Evolutionary conservation across 2,329 filamentous ascomycete species (phyloP), one percentile per base, ranked within the genome.

Genomic region (Exophiala lecanii-corni): DNA sequence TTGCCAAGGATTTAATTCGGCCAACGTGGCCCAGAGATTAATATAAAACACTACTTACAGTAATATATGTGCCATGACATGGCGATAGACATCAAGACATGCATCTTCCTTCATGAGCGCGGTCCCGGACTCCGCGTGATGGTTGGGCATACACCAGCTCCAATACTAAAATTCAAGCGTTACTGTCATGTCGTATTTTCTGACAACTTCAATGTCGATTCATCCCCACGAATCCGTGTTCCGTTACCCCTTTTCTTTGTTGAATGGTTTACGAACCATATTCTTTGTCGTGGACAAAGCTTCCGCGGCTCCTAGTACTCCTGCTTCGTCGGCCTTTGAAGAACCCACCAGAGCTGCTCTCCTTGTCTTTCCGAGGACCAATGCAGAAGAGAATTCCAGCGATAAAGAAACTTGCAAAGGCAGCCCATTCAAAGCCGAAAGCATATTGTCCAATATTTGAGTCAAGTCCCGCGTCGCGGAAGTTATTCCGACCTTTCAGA

Each of bases 341-440:
- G 7, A 53, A 47, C 13, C 46, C 41, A 15, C 41, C 33, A 4
- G 28, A 32, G 19, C 39, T 36, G 5, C 39, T 36, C 9, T 25
- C 39, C 13, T 43, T 45, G 12, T 49, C 41, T 23, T 43, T 32
- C 20, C 41, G 36, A 3, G 38, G 25, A 30, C 65, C 68, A 16
- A 75, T 57, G 61, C 76, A 81, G 67, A 79, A 79, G 42, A 79
- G 57, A 26, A 81, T 45, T 16, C 71, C 74, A 1, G 76, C 68
- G 39, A 82, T 53, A 57, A 81, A 65, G 56, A 75, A 73, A 55
- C 68, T 73, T 17, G 67, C 73, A 18, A 74, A 65, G 2, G 78
- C 66, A 2, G 74, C 71, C 79, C 79, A 82, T 60, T 79, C 76
- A 62, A 82, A 82, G 16, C 64, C 79, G 58, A 76, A 78, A 17